Evolutionary conservation across 106 monocot species (phyloP).

Genomic region (Dendrobium catenatum): DNA sequence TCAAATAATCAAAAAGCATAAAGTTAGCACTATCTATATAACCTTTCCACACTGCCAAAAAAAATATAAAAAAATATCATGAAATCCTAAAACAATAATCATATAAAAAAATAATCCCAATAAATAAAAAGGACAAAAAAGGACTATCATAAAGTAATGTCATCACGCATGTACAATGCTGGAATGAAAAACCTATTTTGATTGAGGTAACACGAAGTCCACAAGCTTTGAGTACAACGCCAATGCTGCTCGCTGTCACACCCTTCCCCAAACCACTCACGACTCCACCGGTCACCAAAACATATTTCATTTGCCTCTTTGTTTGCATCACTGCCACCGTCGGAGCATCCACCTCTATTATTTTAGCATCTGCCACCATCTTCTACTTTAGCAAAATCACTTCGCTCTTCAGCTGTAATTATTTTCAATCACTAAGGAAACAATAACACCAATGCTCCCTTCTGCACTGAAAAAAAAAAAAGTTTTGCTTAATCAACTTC

Average conservation of each 20-base stretch:
- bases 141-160: not conserved
- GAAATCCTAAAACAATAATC: not conserved
- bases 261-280: constrained; percentile 93
- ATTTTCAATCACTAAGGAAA: not conserved
- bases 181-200: constrained; percentile 50
- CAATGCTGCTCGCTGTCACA: constrained; percentile 88
- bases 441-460: not conserved
- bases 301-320: constrained; percentile 66
- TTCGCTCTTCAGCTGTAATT: not conserved
- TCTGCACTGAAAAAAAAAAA: not conserved
- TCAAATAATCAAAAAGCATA: not conserved
- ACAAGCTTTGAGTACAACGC: constrained; percentile 78
- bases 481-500: not conserved
- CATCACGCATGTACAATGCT: not conserved
- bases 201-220: constrained; percentile 87
- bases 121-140: not conserved
- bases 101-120: not conserved
- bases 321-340: not conserved
- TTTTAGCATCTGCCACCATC: not conserved
- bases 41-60: not conserved
- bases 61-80: not conserved
- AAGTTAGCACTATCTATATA: not conserved
- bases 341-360: not conserved
- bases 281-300: constrained; percentile 83
- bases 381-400: not conserved